These are phyloP conservation scores for Globisporangium paroecandrum DNA, from an alignment of 352 stramenopile species.

Conservation along the genomic window DNA sequence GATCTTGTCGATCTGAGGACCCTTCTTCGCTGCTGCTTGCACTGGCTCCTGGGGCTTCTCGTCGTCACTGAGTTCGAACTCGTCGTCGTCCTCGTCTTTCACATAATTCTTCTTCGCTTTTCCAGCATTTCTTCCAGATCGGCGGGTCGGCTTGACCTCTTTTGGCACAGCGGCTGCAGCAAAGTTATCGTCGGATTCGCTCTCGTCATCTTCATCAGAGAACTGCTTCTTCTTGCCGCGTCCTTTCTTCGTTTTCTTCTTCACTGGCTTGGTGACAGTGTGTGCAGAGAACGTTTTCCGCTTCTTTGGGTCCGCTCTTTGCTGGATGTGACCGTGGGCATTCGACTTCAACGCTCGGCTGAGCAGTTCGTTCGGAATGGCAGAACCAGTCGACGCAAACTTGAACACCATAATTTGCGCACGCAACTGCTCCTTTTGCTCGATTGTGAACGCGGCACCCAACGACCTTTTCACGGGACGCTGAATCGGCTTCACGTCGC, in stretches of 20 bases:
- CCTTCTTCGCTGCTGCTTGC: constrained; percentile 36
- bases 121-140: constrained; percentile 77
- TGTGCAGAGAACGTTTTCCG: constrained; percentile 68
- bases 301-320: constrained; percentile 59
- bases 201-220: constrained; percentile 81
- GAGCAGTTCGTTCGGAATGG: constrained; percentile 76
- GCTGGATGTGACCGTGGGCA: constrained; percentile 54
- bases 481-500: constrained; percentile 56
- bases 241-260: constrained; percentile 64
- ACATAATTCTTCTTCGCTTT: constrained; percentile 87
- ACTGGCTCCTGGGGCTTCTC: constrained; percentile 51
- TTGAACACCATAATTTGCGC: constrained; percentile 92
- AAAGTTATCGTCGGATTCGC: constrained; percentile 57
- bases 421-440: constrained; percentile 87
- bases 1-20: constrained; percentile 92
- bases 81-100: constrained; percentile 68
- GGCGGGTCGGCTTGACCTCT: constrained; percentile 56
- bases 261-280: constrained; percentile 53
- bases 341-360: constrained; percentile 67
- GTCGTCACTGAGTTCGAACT: constrained; percentile 69
- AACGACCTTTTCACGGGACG: constrained; percentile 35
- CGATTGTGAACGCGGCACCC: constrained; percentile 65
- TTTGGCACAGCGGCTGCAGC: constrained; percentile 31
- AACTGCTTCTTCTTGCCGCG: constrained; percentile 60
- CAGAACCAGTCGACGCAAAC: constrained; percentile 75